A percentile compares a stretch with the other conserved stretches of the same genome.
phyloP scores from a whole-genome alignment of 495 filamentous ascomycete genomes.

The Delitschia confertaspora region DNA sequence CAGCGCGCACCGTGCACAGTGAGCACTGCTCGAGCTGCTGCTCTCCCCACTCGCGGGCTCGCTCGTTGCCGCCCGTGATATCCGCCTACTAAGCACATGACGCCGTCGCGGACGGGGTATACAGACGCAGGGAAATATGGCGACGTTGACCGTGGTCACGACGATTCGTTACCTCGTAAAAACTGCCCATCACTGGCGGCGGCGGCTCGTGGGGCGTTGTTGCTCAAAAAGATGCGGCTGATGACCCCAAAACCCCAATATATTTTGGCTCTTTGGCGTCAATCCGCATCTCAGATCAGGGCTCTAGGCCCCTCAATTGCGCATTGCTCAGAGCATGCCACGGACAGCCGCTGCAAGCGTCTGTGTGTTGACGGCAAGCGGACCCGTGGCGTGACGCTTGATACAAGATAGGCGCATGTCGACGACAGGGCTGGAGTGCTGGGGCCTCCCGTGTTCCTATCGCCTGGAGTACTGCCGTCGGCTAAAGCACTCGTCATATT shows the following conservation, averaged over 20 bases:
- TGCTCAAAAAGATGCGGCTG: slow-evolving; percentile 19
- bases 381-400: slow-evolving; percentile 22
- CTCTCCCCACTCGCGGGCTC: background rate
- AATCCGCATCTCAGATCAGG: slow-evolving; percentile 27
- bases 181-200: background rate
- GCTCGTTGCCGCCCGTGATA: background rate
- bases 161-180: background rate
- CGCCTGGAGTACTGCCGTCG: slow-evolving; percentile 17
- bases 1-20: slow-evolving; percentile 1
- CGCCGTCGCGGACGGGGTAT: slow-evolving; percentile 1
- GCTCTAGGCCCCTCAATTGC: slow-evolving; percentile 23
- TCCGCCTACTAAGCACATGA: background rate
- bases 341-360: slow-evolving; percentile 26
- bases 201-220: background rate
- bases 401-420: slow-evolving; percentile 12
- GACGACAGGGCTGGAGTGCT: slow-evolving; percentile 18
- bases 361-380: slow-evolving; percentile 14
- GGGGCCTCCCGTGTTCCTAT: slow-evolving; percentile 13
- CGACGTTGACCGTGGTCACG: background rate
- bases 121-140: background rate
- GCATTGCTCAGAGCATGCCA: slow-evolving; percentile 11
- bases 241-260: slow-evolving; percentile 22
- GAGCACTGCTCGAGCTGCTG: background rate
- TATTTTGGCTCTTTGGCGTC: slow-evolving; percentile 17
- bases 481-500: slow-evolving; percentile 23